These are phyloP conservation scores for Rhizopogon vinicolor DNA, from an alignment of 768 basidiomycete species.

Conservation along the genomic window DNA sequence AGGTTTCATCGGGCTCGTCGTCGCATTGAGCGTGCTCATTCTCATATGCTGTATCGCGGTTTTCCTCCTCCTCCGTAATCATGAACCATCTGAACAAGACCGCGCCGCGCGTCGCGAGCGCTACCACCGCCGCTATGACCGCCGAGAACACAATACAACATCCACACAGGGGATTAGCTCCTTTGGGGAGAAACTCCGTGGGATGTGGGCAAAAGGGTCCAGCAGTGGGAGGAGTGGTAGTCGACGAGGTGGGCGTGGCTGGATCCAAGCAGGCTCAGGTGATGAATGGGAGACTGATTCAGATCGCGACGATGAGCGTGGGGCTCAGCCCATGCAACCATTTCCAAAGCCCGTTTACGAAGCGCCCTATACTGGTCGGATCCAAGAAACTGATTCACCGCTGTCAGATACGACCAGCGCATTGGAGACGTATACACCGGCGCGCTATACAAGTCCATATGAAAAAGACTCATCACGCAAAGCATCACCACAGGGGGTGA, in stretches of 20 bases:
- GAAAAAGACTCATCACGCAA: slow-evolving; percentile 9
- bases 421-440: slow-evolving; percentile 2
- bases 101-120: slow-evolving; percentile 30
- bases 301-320: slow-evolving; percentile 9
- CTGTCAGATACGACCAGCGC: slow-evolving; percentile 15
- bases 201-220: slow-evolving; percentile 7
- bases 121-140: slow-evolving; percentile 23
- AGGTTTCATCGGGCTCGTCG: slow-evolving; percentile 62
- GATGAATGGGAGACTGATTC: slow-evolving; percentile 43
- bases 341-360: slow-evolving; percentile 2
- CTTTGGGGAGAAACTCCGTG: slow-evolving; percentile 23
- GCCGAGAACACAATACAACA: slow-evolving; percentile 17
- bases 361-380: not conserved
- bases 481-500: slow-evolving; percentile 4
- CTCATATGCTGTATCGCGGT: slow-evolving; percentile 48
- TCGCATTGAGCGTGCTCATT: slow-evolving; percentile 50
- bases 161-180: slow-evolving; percentile 12
- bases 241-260: slow-evolving; percentile 34
- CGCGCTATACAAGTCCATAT: slow-evolving; percentile 17
- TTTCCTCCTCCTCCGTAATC: slow-evolving; percentile 50
- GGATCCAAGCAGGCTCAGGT: slow-evolving; percentile 45
- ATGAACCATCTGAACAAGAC: slow-evolving; percentile 38
- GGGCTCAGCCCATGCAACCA: not conserved
- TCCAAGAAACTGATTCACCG: slow-evolving; percentile 20
- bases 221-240: slow-evolving; percentile 17